Evolutionary conservation across 139 green algal genomes (phyloP).

Genomic region (Coccomyxa sp.): DNA sequence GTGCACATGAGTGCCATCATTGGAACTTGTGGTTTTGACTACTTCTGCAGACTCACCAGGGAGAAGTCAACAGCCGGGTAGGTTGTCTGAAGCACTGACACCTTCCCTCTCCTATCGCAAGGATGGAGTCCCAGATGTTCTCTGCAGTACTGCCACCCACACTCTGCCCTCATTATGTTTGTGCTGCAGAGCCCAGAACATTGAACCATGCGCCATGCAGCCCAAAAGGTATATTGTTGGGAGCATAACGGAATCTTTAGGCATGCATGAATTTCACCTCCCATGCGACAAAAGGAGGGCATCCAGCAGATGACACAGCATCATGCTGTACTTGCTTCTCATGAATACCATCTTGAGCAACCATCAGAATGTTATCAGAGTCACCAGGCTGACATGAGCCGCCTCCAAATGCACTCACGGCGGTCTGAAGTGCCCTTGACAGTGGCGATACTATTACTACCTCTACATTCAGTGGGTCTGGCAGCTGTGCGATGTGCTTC

Average conservation of each 20-base stretch:
- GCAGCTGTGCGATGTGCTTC: conserved; percentile 16
- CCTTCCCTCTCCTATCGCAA: conserved; percentile 34
- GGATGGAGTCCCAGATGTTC: conserved; percentile 46
- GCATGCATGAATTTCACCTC: conserved; percentile 28
- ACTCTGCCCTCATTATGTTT: background rate
- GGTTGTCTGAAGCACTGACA: conserved; percentile 10
- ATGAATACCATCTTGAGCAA: background rate
- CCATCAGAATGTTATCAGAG: background rate
- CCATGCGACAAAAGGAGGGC: conserved; percentile 41
- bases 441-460: conserved; percentile 45
- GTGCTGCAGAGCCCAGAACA: too few relatives aligned
- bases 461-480: conserved; percentile 26
- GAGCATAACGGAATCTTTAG: too few relatives aligned
- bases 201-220: too few relatives aligned
- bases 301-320: conserved; percentile 31
- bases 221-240: too few relatives aligned
- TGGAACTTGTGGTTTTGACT: too few relatives aligned
- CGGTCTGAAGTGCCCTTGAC: conserved; percentile 48
- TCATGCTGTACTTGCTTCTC: conserved; percentile 15
- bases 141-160: conserved; percentile 15
- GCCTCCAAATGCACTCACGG: conserved; percentile 34
- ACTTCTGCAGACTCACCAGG: conserved; percentile 5
- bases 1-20: too few relatives aligned
- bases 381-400: background rate
- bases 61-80: conserved; percentile 53